Base-by-base conservation (phyloP, 2,329 filamentous ascomycete species). In the Oidium heveae region DNA sequence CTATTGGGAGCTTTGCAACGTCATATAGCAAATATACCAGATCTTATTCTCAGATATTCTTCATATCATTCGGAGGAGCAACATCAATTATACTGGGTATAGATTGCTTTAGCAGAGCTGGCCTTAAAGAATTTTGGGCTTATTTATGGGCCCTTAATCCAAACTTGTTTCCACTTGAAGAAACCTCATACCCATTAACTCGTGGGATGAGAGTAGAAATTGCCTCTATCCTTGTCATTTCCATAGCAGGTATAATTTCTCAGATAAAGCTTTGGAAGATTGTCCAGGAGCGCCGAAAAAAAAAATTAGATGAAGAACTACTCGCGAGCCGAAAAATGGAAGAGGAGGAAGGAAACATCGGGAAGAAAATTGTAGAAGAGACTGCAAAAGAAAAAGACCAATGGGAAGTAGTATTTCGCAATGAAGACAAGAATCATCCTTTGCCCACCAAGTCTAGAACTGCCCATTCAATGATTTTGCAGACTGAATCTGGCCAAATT, bases 111-210 rank as follows among this genome's bases (percentile, higher is more conserved):
- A 89, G 81, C 62, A 74, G 79, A 58, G 86, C 87, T n/a, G 89
- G 89, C 0, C 70, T 94, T 61, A 95, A 94, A 66, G 89, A 96
- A 66, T 95, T 95, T 61, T 96, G 89, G 89, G 75, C 86, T 6
- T 96, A 93, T 65, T 73, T 94, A 39, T 96, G 89, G 89, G 71
- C 70, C 49, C 68, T 96, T 41, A 95, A 95, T 65, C 71, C 79
- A 44, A 73, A 83, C 53, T 70, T 87, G 0, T 96, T 96, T 62
- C 88, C 88, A 0, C 69, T 86, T 1, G 75, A 77, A 39, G 82
- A 83, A 1, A 72, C 73, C 51, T 86, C 84, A 0, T 96, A 94
- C 64, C 89, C 89, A 0, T 70, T 94, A 13, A 95, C 86, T 0
- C 83, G 80, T 61, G 86, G 85, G 2, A 91, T 95, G 55, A 78